Evolutionary conservation across 129 eudicot species (phyloP), one percentile per base, ranked within the genome.

Genomic region (Helianthus tuberosus): DNA sequence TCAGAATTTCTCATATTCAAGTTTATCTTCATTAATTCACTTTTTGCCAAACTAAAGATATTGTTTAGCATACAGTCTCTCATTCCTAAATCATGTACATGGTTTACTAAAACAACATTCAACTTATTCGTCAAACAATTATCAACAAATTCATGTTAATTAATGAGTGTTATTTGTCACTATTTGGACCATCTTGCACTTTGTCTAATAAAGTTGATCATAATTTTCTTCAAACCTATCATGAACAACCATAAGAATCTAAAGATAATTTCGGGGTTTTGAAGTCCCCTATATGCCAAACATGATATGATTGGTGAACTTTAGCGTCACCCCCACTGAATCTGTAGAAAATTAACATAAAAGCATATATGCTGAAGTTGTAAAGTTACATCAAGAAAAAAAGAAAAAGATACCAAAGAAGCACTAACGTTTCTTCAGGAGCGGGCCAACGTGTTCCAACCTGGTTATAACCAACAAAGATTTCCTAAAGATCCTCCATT

Each of bases 391-490:
- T 52, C 63, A 69, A 46, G 10, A 46, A 59, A 14, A 27, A 73
- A 32, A 59, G n/a, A n/a, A n/a, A n/a, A n/a, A n/a, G n/a, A 60
- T n/a, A 72, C 32, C 69, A 15, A 36, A 11, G 64, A 25, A 57
- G 38, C 61, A 54, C 32, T n/a, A 14, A 10, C 68, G 16, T 73
- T 46, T 46, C 53, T 9, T 14, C 32, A 73, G 44, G 57, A 46
- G 59, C 51, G 69, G 46, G 67, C 49, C 69, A 46, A 46, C 60
- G 8, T 73, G 57, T 47, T 60, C 20, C 44, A 60, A 61, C 58
- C 57, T 25, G 14, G 66, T 44, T 25, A 59, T 48, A 58, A 72
- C 77, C 48, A 73, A 73, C 59, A 73, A 73, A 72, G 11, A 73
- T 46, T 43, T 57, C 57, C 43, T 23, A 50, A 69, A 50, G 74